Evolutionary conservation across 1,284 basidiomycete species (phyloP).

Genomic region (Trametes versicolor): DNA sequence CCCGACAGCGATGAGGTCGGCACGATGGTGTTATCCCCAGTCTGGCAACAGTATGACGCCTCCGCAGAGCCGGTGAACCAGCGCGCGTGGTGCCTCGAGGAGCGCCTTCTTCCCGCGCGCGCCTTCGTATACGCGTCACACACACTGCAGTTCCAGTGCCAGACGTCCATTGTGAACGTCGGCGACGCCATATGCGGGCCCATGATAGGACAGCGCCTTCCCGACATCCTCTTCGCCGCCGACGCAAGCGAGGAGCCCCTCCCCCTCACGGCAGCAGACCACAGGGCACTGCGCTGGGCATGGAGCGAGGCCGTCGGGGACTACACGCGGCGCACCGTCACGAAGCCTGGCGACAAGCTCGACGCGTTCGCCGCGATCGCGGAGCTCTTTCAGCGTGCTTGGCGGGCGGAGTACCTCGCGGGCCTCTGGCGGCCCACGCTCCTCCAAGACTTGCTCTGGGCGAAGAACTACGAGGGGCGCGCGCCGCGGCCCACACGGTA

Average conservation of each 20-base stretch:
- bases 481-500: not conserved
- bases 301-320: constrained; percentile 27
- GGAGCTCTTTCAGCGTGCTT: constrained; percentile 25
- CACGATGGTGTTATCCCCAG: too few species aligned
- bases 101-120: constrained; percentile 23
- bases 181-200: constrained; percentile 22
- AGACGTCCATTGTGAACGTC: constrained; percentile 20
- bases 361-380: constrained; percentile 28
- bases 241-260: not conserved
- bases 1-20: too few species aligned
- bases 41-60: not conserved
- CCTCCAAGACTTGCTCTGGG: constrained; percentile 26
- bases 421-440: constrained; percentile 28
- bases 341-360: constrained; percentile 29
- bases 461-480: not conserved
- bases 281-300: constrained; percentile 1
- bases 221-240: constrained; percentile 17
- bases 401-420: constrained; percentile 29
- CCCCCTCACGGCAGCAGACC: too few species aligned
- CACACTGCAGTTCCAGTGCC: constrained; percentile 31
- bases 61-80: constrained; percentile 10
- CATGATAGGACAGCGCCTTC: constrained; percentile 12
- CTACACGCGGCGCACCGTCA: constrained; percentile 25
- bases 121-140: constrained; percentile 15
- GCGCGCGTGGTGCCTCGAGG: constrained; percentile 31